A percentile compares a stretch with the other conserved stretches of the same genome.
Conservation (phyloP, 257 asterid species). For the Solanum piurae region DNA sequence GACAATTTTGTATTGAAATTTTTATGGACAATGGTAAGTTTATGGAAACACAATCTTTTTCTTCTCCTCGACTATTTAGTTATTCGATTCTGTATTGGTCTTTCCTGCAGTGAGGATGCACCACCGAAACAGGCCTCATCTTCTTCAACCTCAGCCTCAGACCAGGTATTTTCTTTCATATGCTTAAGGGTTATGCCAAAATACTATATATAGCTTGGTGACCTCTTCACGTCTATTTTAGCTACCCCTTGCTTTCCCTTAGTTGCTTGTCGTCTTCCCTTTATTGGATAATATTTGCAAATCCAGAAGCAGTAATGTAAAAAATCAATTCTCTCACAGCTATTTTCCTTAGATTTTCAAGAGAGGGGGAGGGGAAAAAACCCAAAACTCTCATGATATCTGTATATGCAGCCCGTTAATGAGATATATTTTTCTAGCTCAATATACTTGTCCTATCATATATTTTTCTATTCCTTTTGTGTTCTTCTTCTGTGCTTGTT, state of each 20-base stretch:
- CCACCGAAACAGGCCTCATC: neutral
- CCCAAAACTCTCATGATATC: neutral
- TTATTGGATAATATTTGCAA: neutral
- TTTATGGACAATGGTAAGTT: neutral
- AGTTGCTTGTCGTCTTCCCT: neutral
- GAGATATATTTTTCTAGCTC: neutral
- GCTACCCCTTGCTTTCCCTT: neutral
- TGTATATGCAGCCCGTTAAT: neutral
- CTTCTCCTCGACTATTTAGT: neutral
- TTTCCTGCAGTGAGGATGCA: conserved; percentile 4
- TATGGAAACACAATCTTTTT: neutral
- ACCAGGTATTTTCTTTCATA: conserved; percentile 1
- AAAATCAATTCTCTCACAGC: neutral
- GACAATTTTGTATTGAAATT: neutral
- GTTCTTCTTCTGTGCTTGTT: neutral
- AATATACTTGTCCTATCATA: neutral
- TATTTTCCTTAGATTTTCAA: neutral
- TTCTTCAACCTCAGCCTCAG: neutral
- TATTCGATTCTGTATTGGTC: neutral
- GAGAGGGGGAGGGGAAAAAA: neutral
- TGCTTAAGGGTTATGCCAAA: neutral
- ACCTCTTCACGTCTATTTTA: neutral
- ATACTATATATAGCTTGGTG: neutral
- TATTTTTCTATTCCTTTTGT: neutral
- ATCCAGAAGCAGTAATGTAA: neutral